Evolutionary conservation across 73 alveolate genomes (phyloP), one percentile per base, ranked within the genome.

Genomic region (Paramecium caudatum): DNA sequence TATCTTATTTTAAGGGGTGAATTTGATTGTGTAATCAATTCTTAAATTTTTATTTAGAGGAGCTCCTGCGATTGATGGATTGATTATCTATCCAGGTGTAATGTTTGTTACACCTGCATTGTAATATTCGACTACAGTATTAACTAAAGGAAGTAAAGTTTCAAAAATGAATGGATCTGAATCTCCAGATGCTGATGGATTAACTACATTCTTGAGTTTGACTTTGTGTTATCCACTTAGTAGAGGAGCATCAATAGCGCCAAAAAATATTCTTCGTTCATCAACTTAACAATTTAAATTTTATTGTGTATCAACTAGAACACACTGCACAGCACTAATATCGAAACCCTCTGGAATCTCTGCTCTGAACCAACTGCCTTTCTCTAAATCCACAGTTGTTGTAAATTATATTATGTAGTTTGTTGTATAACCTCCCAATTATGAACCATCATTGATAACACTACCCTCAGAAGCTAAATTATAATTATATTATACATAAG

Each of bases 1-100:
- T 3, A 83, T 61, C 37, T 65, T 83, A 4, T 83, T 83, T 12
- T 47, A 27, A 21, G 91, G 91, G n/a, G 91, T 83, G 45, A 83
- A 83, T 50, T 55, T 55, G 19, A 83, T 55, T 5, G 91, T 83
- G 21, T 83, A 83, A 61, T 83, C 91, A 12, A 83, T 83, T 83
- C 91, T 83, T 21, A 83, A 61, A 50, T 83, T 83, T 45, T 55
- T 48, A 83, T 83, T 83, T 33, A 83, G 46, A 15, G 91, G 91
- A 21, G 78, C 49, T 21, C 91, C 91, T 5, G 91, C 78, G 34
- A 83, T 83, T 37, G 91, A 83, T 27, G 82, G 69, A 32, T 65
- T 55, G 6, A 55, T 83, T 2, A 83, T 55, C 25, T 83, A 17
- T 3, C 91, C 91, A 13, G 91, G 91, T 7, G 55, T 83, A 3